Evolutionary conservation across 495 filamentous ascomycete species (phyloP), one percentile per base, ranked within the genome.

Genomic region (Viridothelium virens): DNA sequence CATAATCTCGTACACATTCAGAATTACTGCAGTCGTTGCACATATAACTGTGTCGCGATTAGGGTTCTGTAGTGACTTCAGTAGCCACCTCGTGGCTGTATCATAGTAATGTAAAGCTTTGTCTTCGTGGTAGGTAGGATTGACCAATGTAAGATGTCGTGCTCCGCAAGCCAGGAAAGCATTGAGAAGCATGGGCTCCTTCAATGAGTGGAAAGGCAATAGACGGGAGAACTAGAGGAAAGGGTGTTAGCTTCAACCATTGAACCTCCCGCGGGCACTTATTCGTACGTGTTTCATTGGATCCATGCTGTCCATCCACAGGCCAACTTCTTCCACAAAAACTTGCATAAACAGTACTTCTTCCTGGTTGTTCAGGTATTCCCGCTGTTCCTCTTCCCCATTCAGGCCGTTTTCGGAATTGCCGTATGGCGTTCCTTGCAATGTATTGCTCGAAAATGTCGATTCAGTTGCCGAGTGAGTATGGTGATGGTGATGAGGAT

Each of bases 231-330:
- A 98, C 83, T 89, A 63, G 2, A 65, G 33, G 46, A 63, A 2
- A 65, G 33, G 46, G 16, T 31, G 61, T 77, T 66, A 76, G 71
- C 50, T 62, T 36, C 16, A 18, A 18, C 5, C 48, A 25, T 12
- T 61, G 5, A 16, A 62, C 37, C 38, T 37, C 7, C 31, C 11
- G 63, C 1, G 9, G n/a, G 14, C n/a, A 3, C 14, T 7, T 18
- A 18, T 0, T 77, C 84, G 71, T 78, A 89, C 87, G 77, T 97
- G 90, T 79, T 96, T 95, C 72, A 85, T 81, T 38, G 84, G 82
- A 78, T 96, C 90, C 79, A 96, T 84, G 61, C 86, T 89, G 74
- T 97, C 94, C 91, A 98, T 94, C 90, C 93, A 96, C 18, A 90
- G 76, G 2, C 90, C 92, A 16, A 98, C 89, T 69, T 96, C 89